A percentile compares a stretch with the other conserved stretches of the same genome.
phyloP scores from a whole-genome alignment of 2,329 filamentous ascomycete genomes.

The Pseudogymnoascus sp. region DNA sequence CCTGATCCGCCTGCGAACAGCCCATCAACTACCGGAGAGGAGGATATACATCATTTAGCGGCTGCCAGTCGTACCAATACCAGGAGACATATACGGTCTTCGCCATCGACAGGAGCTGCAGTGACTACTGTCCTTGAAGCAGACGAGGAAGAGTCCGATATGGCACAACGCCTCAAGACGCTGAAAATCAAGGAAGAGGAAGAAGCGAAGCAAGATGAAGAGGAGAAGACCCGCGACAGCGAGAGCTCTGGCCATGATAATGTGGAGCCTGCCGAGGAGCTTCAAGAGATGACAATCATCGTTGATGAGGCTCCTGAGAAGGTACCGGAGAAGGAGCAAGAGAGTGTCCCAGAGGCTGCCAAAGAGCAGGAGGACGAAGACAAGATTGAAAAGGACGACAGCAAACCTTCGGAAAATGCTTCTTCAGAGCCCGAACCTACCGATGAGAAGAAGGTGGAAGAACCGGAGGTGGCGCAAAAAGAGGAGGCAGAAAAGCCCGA shows the following conservation, averaged over 20 bases:
- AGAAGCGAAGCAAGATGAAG: slow-evolving; percentile 14
- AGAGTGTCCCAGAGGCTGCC: slow-evolving; percentile 4
- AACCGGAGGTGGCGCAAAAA: slow-evolving; percentile 16
- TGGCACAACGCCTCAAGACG: slow-evolving; percentile 38
- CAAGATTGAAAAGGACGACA: slow-evolving; percentile 10
- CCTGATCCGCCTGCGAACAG: slow-evolving; percentile 21
- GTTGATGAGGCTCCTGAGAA: slow-evolving; percentile 8
- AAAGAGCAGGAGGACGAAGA: slow-evolving; percentile 12
- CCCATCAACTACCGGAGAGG: slow-evolving; percentile 19
- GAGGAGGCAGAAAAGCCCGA: slow-evolving; percentile 18
- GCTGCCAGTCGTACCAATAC: slow-evolving; percentile 60
- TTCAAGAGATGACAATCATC: slow-evolving; percentile 12
- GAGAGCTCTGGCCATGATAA: slow-evolving; percentile 22
- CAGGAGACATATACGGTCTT: slow-evolving; percentile 71
- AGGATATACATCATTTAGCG: slow-evolving; percentile 45
- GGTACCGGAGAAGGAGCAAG: slow-evolving; percentile 24
- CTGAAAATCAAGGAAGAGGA: slow-evolving; percentile 41
- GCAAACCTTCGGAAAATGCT: slow-evolving; percentile 9
- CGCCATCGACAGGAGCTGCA: slow-evolving; percentile 67
- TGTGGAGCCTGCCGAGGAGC: slow-evolving; percentile 12
- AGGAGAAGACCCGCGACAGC: background rate
- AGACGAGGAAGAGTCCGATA: slow-evolving; percentile 61
- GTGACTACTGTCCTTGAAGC: slow-evolving; percentile 78
- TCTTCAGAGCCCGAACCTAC: slow-evolving; percentile 7
- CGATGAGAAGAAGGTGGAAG: slow-evolving; percentile 14